Percentiles rank a stretch among this genome's conserved stretches.
Evolutionary conservation across 768 basidiomycete genomes (phyloP).

Genomic region (Mycena pura): DNA sequence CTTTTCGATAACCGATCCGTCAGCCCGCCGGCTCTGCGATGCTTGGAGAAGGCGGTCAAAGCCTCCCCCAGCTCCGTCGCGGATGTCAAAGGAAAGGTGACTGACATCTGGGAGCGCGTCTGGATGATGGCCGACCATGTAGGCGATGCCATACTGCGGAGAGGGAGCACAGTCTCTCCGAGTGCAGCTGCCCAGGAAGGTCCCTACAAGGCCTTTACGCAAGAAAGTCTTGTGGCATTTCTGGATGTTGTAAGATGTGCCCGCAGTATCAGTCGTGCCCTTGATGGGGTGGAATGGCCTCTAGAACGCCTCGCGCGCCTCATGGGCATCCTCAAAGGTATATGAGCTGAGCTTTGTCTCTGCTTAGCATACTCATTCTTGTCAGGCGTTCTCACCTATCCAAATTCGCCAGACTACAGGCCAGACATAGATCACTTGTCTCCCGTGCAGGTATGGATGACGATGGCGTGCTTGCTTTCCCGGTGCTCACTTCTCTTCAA

Average conservation of each 20-base stretch:
- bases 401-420: constrained; percentile 83
- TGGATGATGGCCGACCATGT: constrained; percentile 78
- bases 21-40: constrained; percentile 85
- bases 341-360: constrained; percentile 16
- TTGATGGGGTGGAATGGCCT: constrained; percentile 68
- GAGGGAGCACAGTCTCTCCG: constrained; percentile 27
- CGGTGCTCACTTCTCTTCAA: constrained; percentile 37
- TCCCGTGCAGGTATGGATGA: constrained; percentile 75
- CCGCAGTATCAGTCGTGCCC: constrained; percentile 53
- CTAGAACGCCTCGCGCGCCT: constrained; percentile 68
- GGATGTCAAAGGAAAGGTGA: constrained; percentile 50
- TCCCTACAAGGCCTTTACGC: constrained; percentile 64
- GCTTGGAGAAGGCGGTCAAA: constrained; percentile 79
- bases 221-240: constrained; percentile 86
- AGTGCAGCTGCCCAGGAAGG: constrained; percentile 28
- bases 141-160: constrained; percentile 57
- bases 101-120: constrained; percentile 59
- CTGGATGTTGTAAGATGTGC: constrained; percentile 74
- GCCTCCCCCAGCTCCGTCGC: constrained; percentile 54
- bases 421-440: constrained; percentile 85
- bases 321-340: constrained; percentile 81
- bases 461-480: constrained; percentile 1
- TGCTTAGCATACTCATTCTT: not conserved
- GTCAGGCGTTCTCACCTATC: constrained; percentile 78
- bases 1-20: constrained; percentile 70